Evolutionary conservation across 805 yeast genomes (phyloP).

Genomic region (Debaryomyces prosopidis): DNA sequence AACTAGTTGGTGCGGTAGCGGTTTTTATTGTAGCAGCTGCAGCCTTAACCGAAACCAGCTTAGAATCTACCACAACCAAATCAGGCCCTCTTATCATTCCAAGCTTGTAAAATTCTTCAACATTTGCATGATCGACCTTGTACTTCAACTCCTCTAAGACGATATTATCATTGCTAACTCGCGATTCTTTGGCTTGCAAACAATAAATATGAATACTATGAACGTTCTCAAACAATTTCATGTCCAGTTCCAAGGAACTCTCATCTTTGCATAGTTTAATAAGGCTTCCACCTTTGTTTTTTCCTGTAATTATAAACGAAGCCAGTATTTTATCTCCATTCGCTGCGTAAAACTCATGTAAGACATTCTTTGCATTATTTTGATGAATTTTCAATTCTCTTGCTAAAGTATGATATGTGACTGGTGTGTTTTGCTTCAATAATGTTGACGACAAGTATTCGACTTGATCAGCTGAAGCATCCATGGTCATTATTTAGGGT

Average conservation of each 20-base stretch:
- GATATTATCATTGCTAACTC: slow-evolving; percentile 1
- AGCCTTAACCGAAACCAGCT: slow-evolving; percentile 2
- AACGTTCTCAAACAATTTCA: slow-evolving; percentile 27
- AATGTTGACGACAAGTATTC: slow-evolving; percentile 30
- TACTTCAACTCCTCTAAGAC: slow-evolving; percentile 13
- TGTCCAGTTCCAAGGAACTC: slow-evolving; percentile 19
- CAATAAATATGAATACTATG: slow-evolving; percentile 41
- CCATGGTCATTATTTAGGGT: slow-evolving; percentile 32
- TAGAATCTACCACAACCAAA: slow-evolving; percentile 5
- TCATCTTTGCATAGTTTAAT: slow-evolving; percentile 26
- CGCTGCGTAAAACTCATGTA: slow-evolving; percentile 37
- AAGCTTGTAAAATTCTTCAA: slow-evolving; percentile 18
- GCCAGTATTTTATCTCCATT: slow-evolving; percentile 39
- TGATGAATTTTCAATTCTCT: slow-evolving; percentile 40
- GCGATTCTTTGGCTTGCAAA: slow-evolving; percentile 14
- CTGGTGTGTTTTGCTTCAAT: slow-evolving; percentile 21
- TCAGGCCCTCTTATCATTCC: slow-evolving; percentile 38
- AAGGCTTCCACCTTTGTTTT: slow-evolving; percentile 11
- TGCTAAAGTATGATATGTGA: slow-evolving; percentile 45
- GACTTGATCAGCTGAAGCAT: slow-evolving; percentile 24
- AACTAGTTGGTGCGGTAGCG: slow-evolving; percentile 10
- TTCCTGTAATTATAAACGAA: slow-evolving; percentile 43
- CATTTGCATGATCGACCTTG: slow-evolving; percentile 12
- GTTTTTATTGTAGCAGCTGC: slow-evolving; percentile 4
- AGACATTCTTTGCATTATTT: slow-evolving; percentile 36